Percentiles rank a stretch among this genome's conserved stretches.
Conservation (phyloP, 169 alveolate genomes). For the Plasmodium coatneyi region DNA sequence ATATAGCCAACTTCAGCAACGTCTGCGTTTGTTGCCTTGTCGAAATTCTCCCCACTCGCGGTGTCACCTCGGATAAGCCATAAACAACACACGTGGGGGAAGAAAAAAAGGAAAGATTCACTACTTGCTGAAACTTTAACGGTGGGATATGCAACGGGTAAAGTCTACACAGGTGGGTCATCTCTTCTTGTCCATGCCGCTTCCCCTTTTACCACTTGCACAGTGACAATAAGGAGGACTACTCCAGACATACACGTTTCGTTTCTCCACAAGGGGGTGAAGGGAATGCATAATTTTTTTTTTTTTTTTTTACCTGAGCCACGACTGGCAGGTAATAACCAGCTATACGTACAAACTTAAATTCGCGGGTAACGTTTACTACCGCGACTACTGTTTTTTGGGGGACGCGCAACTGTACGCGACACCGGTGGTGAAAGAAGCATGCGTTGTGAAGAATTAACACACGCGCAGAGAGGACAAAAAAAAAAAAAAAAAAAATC, state of each 20-base stretch:
- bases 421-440: background rate
- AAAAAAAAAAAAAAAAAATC: background rate
- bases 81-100: background rate
- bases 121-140: background rate
- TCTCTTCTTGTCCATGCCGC: background rate
- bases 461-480: background rate
- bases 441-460: background rate
- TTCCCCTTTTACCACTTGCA: background rate
- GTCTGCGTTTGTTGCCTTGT: background rate
- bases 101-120: background rate
- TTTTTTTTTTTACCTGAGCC: background rate
- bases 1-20: background rate
- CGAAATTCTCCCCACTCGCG: background rate
- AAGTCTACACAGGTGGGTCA: background rate
- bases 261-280: background rate
- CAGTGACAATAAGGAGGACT: background rate
- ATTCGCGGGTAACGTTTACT: background rate
- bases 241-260: background rate
- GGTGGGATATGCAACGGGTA: background rate
- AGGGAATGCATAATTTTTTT: background rate
- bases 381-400: background rate
- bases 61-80: background rate
- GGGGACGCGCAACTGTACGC: background rate
- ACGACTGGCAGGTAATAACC: background rate
- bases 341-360: background rate